These are phyloP conservation scores for Euphorbia lathyris DNA, from an alignment of 345 rosid species.

Conservation along the genomic window DNA sequence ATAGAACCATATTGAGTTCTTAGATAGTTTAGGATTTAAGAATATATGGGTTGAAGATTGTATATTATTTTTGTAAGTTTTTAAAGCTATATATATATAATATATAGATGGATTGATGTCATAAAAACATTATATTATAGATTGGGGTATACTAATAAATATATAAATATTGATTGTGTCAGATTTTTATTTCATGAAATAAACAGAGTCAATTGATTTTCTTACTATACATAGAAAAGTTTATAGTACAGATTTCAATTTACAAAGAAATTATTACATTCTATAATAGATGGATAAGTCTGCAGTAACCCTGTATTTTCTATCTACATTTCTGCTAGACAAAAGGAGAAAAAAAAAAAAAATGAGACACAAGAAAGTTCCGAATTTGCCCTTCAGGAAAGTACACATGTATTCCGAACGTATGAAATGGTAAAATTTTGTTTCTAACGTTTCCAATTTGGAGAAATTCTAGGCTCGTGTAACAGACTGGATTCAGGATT, in stretches of 20 bases:
- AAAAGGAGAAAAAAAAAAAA: too few species aligned
- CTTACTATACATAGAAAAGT: too few species aligned
- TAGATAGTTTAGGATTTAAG: conserved; percentile 61
- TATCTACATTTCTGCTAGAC: not conserved
- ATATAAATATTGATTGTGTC: conserved; percentile 34
- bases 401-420: too few species aligned
- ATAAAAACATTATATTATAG: conserved; percentile 21
- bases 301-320: not conserved
- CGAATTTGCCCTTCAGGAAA: too few species aligned
- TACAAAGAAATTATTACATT: too few species aligned
- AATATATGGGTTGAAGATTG: conserved; percentile 58
- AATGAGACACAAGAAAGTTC: too few species aligned
- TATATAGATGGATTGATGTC: conserved; percentile 49
- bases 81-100: conserved; percentile 62
- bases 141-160: conserved; percentile 37
- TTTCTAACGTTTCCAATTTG: too few species aligned
- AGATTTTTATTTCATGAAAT: conserved; percentile 19
- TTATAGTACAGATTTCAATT: too few species aligned
- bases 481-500: too few species aligned
- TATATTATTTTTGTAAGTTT: conserved; percentile 85
- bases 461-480: too few species aligned
- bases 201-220: not conserved
- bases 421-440: too few species aligned
- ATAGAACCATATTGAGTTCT: conserved; percentile 51
- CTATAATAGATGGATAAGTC: not conserved